These are phyloP conservation scores for Tricholoma saponaceum DNA, from an alignment of 768 basidiomycete genomes.

Conservation along the genomic window DNA sequence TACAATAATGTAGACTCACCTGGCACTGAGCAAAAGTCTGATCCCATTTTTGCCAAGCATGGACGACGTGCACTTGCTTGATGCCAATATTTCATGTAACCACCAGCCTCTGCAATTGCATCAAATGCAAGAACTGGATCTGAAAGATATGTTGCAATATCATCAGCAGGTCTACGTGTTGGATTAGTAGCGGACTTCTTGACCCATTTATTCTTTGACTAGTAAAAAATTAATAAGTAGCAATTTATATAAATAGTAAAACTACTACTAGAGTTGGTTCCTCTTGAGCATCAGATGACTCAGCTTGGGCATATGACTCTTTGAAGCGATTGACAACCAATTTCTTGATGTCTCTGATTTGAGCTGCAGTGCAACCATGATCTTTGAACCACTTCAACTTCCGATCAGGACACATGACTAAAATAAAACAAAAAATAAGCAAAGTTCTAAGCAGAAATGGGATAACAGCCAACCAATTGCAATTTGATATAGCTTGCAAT, in stretches of 20 bases:
- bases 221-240: neutral
- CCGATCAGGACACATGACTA: neutral
- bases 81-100: neutral
- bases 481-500: constrained; percentile 15
- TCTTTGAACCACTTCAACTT: constrained; percentile 10
- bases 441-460: constrained; percentile 1
- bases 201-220: neutral
- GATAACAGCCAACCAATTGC: constrained; percentile 11
- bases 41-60: neutral
- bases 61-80: neutral
- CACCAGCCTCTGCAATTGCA: constrained; percentile 5
- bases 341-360: neutral
- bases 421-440: neutral
- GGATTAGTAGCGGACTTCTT: neutral
- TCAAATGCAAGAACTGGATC: neutral
- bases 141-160: neutral
- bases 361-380: neutral
- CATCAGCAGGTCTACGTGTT: neutral
- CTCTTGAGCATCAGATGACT: neutral
- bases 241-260: neutral
- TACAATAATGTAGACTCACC: no score
- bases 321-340: neutral
- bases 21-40: neutral
- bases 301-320: neutral
- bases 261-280: neutral